Evolutionary conservation across 345 rosid species (phyloP).

Genomic region (Citrus sp.): DNA sequence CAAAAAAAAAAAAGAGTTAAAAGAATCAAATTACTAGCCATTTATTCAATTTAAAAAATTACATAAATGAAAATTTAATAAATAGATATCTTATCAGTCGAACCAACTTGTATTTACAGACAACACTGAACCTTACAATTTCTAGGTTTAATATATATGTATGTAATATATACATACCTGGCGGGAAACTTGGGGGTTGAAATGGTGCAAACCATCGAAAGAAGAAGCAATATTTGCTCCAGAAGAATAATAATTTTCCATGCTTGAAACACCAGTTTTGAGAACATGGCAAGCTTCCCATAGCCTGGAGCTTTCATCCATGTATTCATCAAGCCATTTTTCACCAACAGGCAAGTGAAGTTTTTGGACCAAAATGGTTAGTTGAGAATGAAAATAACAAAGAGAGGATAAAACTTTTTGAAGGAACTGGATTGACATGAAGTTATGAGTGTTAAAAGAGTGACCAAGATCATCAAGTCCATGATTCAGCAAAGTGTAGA

Average conservation of each 20-base stretch:
- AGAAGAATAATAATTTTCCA: constrained; percentile 39
- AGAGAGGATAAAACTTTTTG: constrained; percentile 41
- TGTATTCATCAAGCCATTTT: constrained; percentile 71
- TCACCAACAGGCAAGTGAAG: constrained; percentile 62
- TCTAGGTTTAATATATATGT: too few relatives aligned
- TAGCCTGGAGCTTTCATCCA: constrained; percentile 66
- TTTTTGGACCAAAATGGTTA: constrained; percentile 51
- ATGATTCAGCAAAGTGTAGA: constrained; percentile 38
- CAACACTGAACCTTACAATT: too few relatives aligned
- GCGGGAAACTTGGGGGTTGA: constrained; percentile 35
- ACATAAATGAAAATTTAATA: not conserved
- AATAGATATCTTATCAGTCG: not conserved
- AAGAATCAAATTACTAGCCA: not conserved
- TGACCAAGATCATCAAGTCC: constrained; percentile 47
- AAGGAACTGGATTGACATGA: constrained; percentile 51
- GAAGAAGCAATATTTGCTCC: constrained; percentile 41
- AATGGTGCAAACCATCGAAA: constrained; percentile 23
- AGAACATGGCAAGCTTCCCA: constrained; percentile 60
- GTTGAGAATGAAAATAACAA: constrained; percentile 46
- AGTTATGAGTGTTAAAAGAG: constrained; percentile 27
- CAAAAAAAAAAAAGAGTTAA: not conserved
- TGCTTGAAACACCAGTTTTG: constrained; percentile 42
- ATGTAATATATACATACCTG: constrained; percentile 30
- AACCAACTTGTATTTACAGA: not conserved
- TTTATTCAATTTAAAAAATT: not conserved